Evolutionary conservation across 2,329 filamentous ascomycete species (phyloP).

Genomic region (Aquanectria penicillioides): DNA sequence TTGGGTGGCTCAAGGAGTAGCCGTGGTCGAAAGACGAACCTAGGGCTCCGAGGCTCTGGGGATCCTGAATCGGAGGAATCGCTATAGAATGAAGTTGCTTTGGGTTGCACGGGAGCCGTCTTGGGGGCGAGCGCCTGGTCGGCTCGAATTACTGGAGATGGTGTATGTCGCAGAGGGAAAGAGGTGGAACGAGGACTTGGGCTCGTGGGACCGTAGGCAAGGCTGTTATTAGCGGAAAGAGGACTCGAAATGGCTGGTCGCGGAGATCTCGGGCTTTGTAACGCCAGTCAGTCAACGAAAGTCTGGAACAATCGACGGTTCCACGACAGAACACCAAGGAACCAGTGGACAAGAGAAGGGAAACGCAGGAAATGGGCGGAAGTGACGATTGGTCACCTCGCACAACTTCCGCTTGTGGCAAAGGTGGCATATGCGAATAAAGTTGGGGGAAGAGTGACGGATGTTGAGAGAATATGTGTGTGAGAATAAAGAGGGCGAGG

Average conservation of each 20-base stretch:
- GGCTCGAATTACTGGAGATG: slow-evolving; percentile 32
- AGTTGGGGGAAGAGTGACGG: slow-evolving; percentile 22
- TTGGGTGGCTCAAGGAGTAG: slow-evolving; percentile 6
- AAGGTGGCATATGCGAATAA: slow-evolving; percentile 15
- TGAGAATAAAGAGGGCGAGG: slow-evolving; percentile 37
- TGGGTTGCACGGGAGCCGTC: slow-evolving; percentile 21
- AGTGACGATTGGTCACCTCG: slow-evolving; percentile 36
- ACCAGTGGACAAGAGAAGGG: slow-evolving; percentile 23
- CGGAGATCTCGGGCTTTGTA: slow-evolving; percentile 54
- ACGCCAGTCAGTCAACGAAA: slow-evolving; percentile 31
- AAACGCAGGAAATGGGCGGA: slow-evolving; percentile 34
- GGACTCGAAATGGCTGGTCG: slow-evolving; percentile 61
- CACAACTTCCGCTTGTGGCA: slow-evolving; percentile 33
- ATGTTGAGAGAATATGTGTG: slow-evolving; percentile 31
- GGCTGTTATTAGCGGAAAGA: slow-evolving; percentile 55
- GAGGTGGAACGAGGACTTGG: slow-evolving; percentile 48
- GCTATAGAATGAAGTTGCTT: slow-evolving; percentile 48
- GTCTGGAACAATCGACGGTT: slow-evolving; percentile 30
- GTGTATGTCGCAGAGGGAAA: slow-evolving; percentile 41
- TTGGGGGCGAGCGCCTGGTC: slow-evolving; percentile 29
- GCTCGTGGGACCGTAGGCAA: slow-evolving; percentile 55
- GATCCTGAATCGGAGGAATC: slow-evolving; percentile 50
- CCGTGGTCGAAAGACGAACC: slow-evolving; percentile 41
- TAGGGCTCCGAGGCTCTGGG: slow-evolving; percentile 45
- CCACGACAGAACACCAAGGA: slow-evolving; percentile 39